Evolutionary conservation across 805 yeast genomes (phyloP), one percentile per base, ranked within the genome.

Genomic region (Hanseniaspora lindneri): DNA sequence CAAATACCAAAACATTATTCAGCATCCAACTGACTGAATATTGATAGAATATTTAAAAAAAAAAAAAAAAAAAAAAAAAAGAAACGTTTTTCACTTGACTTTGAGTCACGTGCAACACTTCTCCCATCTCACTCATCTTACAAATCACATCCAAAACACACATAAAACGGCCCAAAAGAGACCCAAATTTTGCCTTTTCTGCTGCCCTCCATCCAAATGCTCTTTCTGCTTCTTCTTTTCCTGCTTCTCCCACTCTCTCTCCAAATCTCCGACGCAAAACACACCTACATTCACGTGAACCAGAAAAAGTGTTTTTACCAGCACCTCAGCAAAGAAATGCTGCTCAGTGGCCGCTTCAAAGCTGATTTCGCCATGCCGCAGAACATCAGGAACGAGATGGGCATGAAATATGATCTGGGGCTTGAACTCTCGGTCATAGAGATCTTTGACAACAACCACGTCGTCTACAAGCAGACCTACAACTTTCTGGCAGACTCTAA

Each of bases 251-350:
- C 13, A 35, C 21, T 21, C 9, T 35, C n/a, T 8, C 8, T 19
- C 41, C 52, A 9, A 56, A 55, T 37, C 11, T 16, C 46, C 9
- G 2, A 14, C 13, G 51, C 42, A 8, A 41, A 88, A 51, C 95
- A 92, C 63, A 79, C 86, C 62, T 88, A 86, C 62, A 68, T 85
- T 47, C 76, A 76, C 11, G 80, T 88, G 1, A 87, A 80, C 28
- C 82, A 82, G 54, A 73, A 77, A 39, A 77, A 77, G 56, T 92
- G 97, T 65, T 89, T 89, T 63, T 81, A 67, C 58, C 92, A 88
- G 60, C 94, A 83, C 52, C 69, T 89, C 52, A 78, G 84, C 16
- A 70, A 73, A 54, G 83, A 79, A 55, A 77, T 94, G n/a, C 72
- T 89, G 51, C 81, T 88, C 20, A 83, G 83, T 50, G 95, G 89